Conservation (phyloP, 345 rosid species). For the Camelina laxa region DNA sequence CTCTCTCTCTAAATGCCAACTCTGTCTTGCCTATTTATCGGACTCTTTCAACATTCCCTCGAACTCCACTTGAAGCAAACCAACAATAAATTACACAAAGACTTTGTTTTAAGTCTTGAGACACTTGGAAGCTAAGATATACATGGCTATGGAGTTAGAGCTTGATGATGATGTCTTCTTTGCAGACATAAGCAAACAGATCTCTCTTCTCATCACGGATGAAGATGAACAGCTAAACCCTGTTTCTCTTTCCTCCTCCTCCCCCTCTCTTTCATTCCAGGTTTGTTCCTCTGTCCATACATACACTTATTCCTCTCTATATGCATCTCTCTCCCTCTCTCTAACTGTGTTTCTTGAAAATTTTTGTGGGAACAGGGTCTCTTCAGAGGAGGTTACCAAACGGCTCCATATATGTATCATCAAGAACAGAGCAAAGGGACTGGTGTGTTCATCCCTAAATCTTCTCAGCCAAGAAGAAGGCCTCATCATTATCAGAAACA, state of each 20-base stretch:
- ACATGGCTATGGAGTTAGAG: constrained; percentile 74
- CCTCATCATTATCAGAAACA: constrained; percentile 47
- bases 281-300: constrained; percentile 42
- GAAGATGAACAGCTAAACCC: constrained; percentile 66
- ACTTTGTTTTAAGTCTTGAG: constrained; percentile 21
- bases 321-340: not conserved
- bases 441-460: constrained; percentile 84
- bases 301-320: not conserved
- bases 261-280: constrained; percentile 72
- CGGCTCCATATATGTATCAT: constrained; percentile 51
- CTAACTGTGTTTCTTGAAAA: constrained; percentile 17
- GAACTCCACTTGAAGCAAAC: constrained; percentile 37
- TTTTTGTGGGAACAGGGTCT: constrained; percentile 50
- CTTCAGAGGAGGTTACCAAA: constrained; percentile 51
- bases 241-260: constrained; percentile 45
- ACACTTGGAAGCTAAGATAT: constrained; percentile 17
- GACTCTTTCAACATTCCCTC: constrained; percentile 47
- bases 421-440: constrained; percentile 87
- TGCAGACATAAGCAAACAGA: constrained; percentile 90
- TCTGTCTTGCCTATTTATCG: constrained; percentile 41
- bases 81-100: not conserved
- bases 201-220: constrained; percentile 94
- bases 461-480: constrained; percentile 72
- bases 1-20: constrained; percentile 15
- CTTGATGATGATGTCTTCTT: constrained; percentile 88